phyloP scores from a whole-genome alignment of 2,329 filamentous ascomycete species.

The Aspergillus oerlinghausenensis region DNA sequence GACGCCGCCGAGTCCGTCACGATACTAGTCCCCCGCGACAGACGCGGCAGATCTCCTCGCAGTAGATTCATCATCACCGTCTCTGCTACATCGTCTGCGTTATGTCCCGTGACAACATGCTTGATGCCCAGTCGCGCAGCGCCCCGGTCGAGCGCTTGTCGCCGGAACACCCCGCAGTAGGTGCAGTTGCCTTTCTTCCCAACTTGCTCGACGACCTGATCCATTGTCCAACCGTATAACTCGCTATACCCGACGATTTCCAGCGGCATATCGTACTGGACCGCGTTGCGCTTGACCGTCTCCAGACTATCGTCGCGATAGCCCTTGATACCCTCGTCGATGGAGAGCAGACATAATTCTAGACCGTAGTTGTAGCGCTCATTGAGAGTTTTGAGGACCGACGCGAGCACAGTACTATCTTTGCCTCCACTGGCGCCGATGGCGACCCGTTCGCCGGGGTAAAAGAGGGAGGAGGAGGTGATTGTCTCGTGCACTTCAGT shows the following conservation, averaged over 20 bases:
- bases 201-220: constrained; percentile 92
- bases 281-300: constrained; percentile 89
- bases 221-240: constrained; percentile 98
- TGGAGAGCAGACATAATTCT: constrained; percentile 79
- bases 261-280: constrained; percentile 85
- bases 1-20: constrained; percentile 72
- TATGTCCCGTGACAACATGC: constrained; percentile 96
- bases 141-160: constrained; percentile 89
- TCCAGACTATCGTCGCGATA: constrained; percentile 95
- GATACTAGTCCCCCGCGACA: constrained; percentile 86
- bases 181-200: constrained; percentile 99
- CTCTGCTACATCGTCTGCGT: constrained; percentile 95
- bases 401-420: constrained; percentile 92
- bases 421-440: constrained; percentile 97
- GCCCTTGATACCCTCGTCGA: constrained; percentile 96
- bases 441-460: constrained; percentile 76
- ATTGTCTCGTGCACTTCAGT: constrained; percentile 93
- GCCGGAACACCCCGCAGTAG: constrained; percentile 92
- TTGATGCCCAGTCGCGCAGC: constrained; percentile 81
- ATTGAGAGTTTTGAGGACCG: constrained; percentile 90
- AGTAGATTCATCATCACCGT: constrained; percentile 97
- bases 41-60: constrained; percentile 78
- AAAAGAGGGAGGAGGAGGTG: constrained; percentile 72
- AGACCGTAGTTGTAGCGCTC: constrained; percentile 83
- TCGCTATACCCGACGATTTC: constrained; percentile 91